Evolutionary conservation across 73 alveolate genomes (phyloP).

Genomic region (Paramecium biaurelia): DNA sequence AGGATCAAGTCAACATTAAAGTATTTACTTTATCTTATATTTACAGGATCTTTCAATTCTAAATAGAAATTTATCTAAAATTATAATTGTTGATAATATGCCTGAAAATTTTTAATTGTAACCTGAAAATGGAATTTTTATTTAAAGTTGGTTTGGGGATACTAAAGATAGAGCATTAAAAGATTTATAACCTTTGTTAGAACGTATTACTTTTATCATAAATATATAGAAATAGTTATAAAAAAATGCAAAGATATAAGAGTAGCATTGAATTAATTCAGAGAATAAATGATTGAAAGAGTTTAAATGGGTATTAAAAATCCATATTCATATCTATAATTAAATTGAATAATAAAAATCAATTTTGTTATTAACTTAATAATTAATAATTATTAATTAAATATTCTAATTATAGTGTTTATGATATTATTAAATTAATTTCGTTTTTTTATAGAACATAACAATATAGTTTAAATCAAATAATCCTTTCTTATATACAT

Average conservation of each 20-base stretch:
- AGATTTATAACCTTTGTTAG: constrained; percentile 52
- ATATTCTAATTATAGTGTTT: too few relatives aligned
- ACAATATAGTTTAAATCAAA: too few relatives aligned
- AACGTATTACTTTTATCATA: neutral
- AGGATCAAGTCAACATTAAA: constrained; percentile 67
- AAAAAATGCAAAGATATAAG: constrained; percentile 58
- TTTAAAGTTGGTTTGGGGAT: constrained; percentile 94
- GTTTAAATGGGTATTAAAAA: constrained; percentile 49
- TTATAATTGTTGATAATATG: constrained; percentile 92
- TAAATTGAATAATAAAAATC: neutral
- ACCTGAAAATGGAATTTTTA: constrained; percentile 94
- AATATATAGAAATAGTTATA: constrained; percentile 37
- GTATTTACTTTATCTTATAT: neutral
- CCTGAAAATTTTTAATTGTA: constrained; percentile 87
- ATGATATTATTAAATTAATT: too few relatives aligned
- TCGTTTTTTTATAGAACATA: too few relatives aligned
- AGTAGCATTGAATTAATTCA: constrained; percentile 54
- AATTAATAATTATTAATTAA: too few relatives aligned
- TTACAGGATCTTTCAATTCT: constrained; percentile 75
- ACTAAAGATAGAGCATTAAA: constrained; percentile 59
- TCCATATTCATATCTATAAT: constrained; percentile 58
- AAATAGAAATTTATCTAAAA: constrained; percentile 85
- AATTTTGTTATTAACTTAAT: neutral
- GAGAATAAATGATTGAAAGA: constrained; percentile 62
- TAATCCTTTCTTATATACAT: too few relatives aligned